phyloP scores from a whole-genome alignment of 2,329 filamentous ascomycete genomes.

The Blastomyces emzantsi region DNA sequence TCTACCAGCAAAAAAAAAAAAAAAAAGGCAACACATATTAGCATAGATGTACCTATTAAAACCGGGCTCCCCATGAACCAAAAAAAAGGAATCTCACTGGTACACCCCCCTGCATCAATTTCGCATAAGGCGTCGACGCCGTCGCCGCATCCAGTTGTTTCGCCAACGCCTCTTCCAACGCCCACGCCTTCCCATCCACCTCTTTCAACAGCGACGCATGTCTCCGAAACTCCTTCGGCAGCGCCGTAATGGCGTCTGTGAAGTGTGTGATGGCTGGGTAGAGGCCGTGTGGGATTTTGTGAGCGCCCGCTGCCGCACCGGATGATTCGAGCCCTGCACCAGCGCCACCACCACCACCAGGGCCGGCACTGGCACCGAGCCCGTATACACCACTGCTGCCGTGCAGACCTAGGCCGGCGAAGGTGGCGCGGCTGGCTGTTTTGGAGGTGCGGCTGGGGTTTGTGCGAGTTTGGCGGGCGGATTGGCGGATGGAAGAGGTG shows the following conservation, averaged over 20 bases:
- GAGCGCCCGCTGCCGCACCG: background rate
- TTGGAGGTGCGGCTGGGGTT: conserved; percentile 43
- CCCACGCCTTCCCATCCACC: conserved; percentile 92
- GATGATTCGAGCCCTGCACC: conserved; percentile 11
- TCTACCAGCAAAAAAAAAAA: background rate
- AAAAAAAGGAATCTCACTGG: conserved; percentile 4
- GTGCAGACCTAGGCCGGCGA: conserved; percentile 19
- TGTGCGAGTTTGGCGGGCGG: conserved; percentile 40
- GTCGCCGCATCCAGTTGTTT: conserved; percentile 51
- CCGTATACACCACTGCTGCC: conserved; percentile 3
- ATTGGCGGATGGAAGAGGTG: conserved; percentile 28
- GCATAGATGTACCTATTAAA: background rate
- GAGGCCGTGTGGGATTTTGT: conserved; percentile 40
- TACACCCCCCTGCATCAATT: conserved; percentile 25
- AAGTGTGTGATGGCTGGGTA: conserved; percentile 65
- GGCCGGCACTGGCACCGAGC: background rate
- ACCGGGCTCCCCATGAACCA: background rate
- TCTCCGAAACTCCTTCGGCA: conserved; percentile 89
- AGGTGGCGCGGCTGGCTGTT: conserved; percentile 33
- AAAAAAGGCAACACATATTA: background rate
- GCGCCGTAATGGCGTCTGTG: conserved; percentile 80
- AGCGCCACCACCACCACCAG: background rate
- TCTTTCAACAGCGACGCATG: conserved; percentile 96
- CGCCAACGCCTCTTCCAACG: conserved; percentile 72
- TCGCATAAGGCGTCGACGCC: conserved; percentile 26